A percentile compares a stretch with the other conserved stretches of the same genome.
These are phyloP conservation scores for Capronia americana DNA, from an alignment of 2,329 filamentous ascomycete genomes.

Conservation along the genomic window DNA sequence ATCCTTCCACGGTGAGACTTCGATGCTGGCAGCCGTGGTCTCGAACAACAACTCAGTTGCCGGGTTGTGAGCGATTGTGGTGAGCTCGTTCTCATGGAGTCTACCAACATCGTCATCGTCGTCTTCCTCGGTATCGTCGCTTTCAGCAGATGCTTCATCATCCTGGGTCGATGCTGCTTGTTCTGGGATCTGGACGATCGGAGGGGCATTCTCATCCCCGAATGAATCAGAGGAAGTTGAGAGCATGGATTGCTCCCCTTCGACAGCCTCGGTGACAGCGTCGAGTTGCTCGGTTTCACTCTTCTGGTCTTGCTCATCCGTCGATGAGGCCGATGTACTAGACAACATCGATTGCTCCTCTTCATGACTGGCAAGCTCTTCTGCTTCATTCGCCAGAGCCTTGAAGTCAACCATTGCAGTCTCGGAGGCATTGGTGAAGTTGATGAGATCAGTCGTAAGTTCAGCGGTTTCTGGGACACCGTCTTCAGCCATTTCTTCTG, in stretches of 20 bases:
- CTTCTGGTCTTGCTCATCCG: constrained; percentile 48
- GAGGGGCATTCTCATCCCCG: background rate
- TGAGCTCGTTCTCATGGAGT: background rate
- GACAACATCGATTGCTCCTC: constrained; percentile 48
- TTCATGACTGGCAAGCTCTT: constrained; percentile 29
- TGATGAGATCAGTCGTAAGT: constrained; percentile 37
- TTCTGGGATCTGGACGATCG: background rate
- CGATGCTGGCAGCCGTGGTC: constrained; percentile 19
- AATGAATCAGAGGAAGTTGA: constrained; percentile 5
- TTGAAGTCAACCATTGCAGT: constrained; percentile 39
- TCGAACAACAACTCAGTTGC: background rate
- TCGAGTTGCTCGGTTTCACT: constrained; percentile 56
- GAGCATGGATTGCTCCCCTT: constrained; percentile 9
- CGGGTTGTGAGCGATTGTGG: background rate
- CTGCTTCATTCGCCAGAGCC: constrained; percentile 34
- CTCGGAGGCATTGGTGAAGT: constrained; percentile 35
- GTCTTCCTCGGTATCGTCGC: background rate
- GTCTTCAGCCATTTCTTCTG: constrained; percentile 36
- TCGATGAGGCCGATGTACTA: constrained; percentile 63
- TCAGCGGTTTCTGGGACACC: constrained; percentile 20
- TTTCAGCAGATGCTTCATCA: constrained; percentile 3
- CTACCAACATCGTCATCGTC: background rate
- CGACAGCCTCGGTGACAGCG: constrained; percentile 3
- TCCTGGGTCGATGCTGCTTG: background rate
- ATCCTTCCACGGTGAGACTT: constrained; percentile 11